These are phyloP conservation scores for Kazachstania taianensis DNA, from an alignment of 805 yeast genomes.

Conservation along the genomic window DNA sequence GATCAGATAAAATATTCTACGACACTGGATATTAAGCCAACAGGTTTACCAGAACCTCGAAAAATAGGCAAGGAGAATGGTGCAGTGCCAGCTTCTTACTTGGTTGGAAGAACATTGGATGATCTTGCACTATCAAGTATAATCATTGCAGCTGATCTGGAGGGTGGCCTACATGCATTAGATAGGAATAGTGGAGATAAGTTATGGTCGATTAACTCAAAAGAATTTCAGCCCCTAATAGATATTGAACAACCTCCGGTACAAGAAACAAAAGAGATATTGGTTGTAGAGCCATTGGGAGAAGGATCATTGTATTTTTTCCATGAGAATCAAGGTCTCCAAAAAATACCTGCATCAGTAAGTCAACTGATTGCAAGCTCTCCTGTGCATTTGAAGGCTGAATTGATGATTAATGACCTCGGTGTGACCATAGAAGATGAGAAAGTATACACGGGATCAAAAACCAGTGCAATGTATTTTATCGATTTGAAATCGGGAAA, in stretches of 20 bases:
- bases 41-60: no score
- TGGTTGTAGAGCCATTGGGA: conserved; percentile 87
- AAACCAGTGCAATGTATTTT: conserved; percentile 65
- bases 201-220: conserved; percentile 66
- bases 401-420: conserved; percentile 35
- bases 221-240: conserved; percentile 18
- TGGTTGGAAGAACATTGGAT: conserved; percentile 9
- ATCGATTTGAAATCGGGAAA: conserved; percentile 69
- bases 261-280: conserved; percentile 31
- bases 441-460: conserved; percentile 77
- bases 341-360: conserved; percentile 72
- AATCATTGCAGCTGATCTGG: conserved; percentile 67
- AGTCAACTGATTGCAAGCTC: conserved; percentile 68
- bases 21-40: no score
- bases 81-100: conserved; percentile 3
- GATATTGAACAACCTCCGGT: conserved; percentile 14
- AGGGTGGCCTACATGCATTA: conserved; percentile 78
- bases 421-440: conserved; percentile 41
- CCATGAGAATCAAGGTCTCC: conserved; percentile 62
- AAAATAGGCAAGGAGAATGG: no score
- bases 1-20: no score
- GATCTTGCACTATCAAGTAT: conserved; percentile 37
- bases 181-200: conserved; percentile 64
- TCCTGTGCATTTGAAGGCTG: conserved; percentile 59
- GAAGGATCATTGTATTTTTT: conserved; percentile 81